Percentiles rank a stretch among this genome's conserved stretches.
phyloP scores from a whole-genome alignment of 2,329 filamentous ascomycete species.

The Aspergillus arachidicola region DNA sequence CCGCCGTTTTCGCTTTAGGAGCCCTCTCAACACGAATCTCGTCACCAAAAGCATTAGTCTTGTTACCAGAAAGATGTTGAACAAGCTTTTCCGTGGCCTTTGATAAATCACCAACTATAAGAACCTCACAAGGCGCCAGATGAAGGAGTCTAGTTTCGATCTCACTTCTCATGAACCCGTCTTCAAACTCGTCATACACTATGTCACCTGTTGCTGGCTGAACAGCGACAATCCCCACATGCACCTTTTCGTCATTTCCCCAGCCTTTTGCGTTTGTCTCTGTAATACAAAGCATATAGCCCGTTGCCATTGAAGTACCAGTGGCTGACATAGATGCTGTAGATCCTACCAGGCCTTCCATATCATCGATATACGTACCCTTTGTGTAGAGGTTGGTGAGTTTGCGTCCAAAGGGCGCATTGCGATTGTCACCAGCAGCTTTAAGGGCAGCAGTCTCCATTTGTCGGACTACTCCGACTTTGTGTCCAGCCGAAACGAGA shows the following conservation, averaged over 20 bases:
- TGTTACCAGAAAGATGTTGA: conserved; percentile 84
- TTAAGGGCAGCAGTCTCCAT: conserved; percentile 94
- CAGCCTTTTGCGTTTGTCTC: conserved; percentile 77
- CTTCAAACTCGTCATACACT: conserved; percentile 93
- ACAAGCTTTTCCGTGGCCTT: conserved; percentile 91
- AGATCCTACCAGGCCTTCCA: conserved; percentile 71
- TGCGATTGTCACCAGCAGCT: conserved; percentile 91
- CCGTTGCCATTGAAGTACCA: conserved; percentile 63
- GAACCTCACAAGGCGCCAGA: conserved; percentile 91
- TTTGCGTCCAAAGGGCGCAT: conserved; percentile 86
- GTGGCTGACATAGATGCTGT: conserved; percentile 57
- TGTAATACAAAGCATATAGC: conserved; percentile 92
- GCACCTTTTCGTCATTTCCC: conserved; percentile 89
- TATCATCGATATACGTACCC: conserved; percentile 94
- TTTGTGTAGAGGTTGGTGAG: conserved; percentile 98
- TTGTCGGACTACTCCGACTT: conserved; percentile 93
- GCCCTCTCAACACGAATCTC: conserved; percentile 82
- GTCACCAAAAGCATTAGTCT: conserved; percentile 89
- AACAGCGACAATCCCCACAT: conserved; percentile 88
- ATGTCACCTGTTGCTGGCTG: conserved; percentile 96
- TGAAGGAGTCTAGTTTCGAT: conserved; percentile 94
- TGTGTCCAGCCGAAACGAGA: conserved; percentile 87
- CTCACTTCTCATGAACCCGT: conserved; percentile 96
- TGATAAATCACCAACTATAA: conserved; percentile 88
- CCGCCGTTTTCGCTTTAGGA: conserved; percentile 75